A percentile compares a stretch with the other conserved stretches of the same genome.
Conservation (phyloP, 805 yeast species). For the Starmera dryadoides region DNA sequence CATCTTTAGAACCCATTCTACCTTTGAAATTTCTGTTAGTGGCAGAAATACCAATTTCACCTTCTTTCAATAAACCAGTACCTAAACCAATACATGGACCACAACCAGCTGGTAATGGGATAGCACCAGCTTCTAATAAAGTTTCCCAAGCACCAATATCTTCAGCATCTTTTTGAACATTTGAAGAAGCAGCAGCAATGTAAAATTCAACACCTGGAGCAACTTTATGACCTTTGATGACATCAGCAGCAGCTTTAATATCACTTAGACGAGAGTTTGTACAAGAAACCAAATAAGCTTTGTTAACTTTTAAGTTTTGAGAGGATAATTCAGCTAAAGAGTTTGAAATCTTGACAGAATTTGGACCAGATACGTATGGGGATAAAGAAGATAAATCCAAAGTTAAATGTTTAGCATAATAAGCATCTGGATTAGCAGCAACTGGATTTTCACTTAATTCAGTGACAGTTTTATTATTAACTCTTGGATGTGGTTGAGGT, state of each 20-base stretch:
- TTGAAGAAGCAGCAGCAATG: conserved; percentile 94
- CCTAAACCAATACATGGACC: conserved; percentile 99
- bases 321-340: conserved; percentile 68
- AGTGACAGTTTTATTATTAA: conserved; percentile 55
- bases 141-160: conserved; percentile 88
- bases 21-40: conserved; percentile 99
- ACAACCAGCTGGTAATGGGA: conserved; percentile 95
- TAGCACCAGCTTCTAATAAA: conserved; percentile 87
- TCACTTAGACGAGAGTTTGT: conserved; percentile 93
- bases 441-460: conserved; percentile 34
- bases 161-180: conserved; percentile 91
- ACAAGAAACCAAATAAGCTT: conserved; percentile 97
- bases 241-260: conserved; percentile 88
- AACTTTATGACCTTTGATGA: conserved; percentile 70
- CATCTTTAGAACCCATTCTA: conserved; percentile 97
- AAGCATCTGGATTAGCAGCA: conserved; percentile 67
- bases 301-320: conserved; percentile 72
- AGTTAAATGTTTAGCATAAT: conserved; percentile 80
- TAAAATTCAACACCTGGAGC: conserved; percentile 91
- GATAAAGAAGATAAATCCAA: conserved; percentile 76
- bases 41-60: conserved; percentile 97
- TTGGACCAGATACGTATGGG: conserved; percentile 94
- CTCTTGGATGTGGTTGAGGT: conserved; percentile 77
- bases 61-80: conserved; percentile 85
- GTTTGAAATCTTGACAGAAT: conserved; percentile 87